Conservation (phyloP, 75 land plant species). For the Cryptomeria japonica region DNA sequence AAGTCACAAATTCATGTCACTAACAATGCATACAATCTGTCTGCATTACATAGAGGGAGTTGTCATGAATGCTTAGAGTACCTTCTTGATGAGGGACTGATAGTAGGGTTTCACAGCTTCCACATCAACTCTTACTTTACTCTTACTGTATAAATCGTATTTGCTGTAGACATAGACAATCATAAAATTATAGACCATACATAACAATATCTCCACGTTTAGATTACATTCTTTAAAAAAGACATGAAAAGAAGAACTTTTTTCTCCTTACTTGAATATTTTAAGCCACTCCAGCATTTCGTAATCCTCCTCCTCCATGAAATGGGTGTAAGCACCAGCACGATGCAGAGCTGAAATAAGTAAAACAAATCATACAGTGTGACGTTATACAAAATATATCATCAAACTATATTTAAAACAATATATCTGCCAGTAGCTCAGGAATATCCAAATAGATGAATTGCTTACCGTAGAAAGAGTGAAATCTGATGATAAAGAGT, state of each 20-base stretch:
- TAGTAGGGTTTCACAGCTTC: slow-evolving; percentile 85
- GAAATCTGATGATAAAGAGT: slow-evolving; percentile 77
- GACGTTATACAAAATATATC: too few species aligned
- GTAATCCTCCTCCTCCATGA: slow-evolving; percentile 71
- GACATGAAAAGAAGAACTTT: too few species aligned
- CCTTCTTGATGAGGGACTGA: slow-evolving; percentile 76
- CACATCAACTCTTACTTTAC: slow-evolving; percentile 69
- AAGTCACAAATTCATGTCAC: not conserved
- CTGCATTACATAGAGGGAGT: too few species aligned
- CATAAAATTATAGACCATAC: not conserved
- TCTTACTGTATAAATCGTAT: slow-evolving; percentile 90
- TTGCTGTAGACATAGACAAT: slow-evolving; percentile 42
- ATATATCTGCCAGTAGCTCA: too few species aligned
- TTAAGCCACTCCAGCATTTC: slow-evolving; percentile 76
- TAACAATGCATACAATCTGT: not conserved
- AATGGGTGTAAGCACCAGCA: slow-evolving; percentile 54
- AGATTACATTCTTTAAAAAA: not conserved
- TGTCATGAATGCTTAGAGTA: not conserved
- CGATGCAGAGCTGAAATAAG: slow-evolving; percentile 65
- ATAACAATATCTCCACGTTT: not conserved
- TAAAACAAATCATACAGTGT: not conserved
- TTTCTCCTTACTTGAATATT: slow-evolving; percentile 60
- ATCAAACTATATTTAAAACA: too few species aligned
- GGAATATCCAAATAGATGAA: too few species aligned
- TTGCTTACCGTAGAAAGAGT: slow-evolving; percentile 75